phyloP scores from a whole-genome alignment of 768 basidiomycete genomes.

The Tephrocybe sp. region DNA sequence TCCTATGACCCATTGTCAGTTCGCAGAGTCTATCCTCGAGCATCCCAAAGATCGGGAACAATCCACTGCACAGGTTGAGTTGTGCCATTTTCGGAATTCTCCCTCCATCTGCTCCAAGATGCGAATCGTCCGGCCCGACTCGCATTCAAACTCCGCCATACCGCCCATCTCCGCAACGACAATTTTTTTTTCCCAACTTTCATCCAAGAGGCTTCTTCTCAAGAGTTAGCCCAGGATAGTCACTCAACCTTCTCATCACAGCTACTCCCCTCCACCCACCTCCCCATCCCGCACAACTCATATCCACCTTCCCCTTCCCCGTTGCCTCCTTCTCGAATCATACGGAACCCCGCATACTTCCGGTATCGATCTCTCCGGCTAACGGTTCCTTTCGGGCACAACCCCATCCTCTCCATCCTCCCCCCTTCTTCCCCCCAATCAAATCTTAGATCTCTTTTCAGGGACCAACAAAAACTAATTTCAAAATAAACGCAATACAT shows the following conservation, averaged over 20 bases:
- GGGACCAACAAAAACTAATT: slow-evolving; percentile 10
- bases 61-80: slow-evolving; percentile 9
- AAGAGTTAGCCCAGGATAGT: slow-evolving; percentile 2
- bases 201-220: slow-evolving; percentile 5
- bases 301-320: neutral
- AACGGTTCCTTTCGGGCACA: neutral
- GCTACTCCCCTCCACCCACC: neutral
- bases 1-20: no score
- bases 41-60: slow-evolving; percentile 16
- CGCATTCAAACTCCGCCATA: neutral
- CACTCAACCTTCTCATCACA: slow-evolving; percentile 10
- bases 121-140: slow-evolving; percentile 17
- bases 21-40: neutral
- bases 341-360: slow-evolving; percentile 1
- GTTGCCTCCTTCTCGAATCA: neutral
- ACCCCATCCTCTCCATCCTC: no score
- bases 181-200: slow-evolving; percentile 7
- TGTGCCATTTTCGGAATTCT: slow-evolving; percentile 14
- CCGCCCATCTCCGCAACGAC: slow-evolving; percentile 15
- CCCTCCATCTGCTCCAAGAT: slow-evolving; percentile 14
- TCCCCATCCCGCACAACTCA: neutral
- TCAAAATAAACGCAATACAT: slow-evolving; percentile 7
- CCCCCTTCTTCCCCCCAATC: no score
- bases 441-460: slow-evolving; percentile 13
- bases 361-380: slow-evolving; percentile 8